Evolutionary conservation across 1,284 basidiomycete genomes (phyloP), one percentile per base, ranked within the genome.

Genomic region (Sporisorium sorghi): DNA sequence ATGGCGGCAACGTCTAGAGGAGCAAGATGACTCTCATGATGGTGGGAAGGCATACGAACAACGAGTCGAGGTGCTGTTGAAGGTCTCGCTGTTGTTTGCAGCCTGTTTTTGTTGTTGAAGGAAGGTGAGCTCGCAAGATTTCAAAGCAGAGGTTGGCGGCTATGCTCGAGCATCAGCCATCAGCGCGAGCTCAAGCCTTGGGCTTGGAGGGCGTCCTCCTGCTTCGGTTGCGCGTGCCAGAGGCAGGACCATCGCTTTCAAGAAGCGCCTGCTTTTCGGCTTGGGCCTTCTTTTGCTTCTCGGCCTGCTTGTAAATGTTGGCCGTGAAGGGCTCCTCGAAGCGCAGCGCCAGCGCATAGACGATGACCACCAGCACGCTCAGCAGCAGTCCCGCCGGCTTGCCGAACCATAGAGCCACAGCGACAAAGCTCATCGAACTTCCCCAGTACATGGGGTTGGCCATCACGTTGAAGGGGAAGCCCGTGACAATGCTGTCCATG

Each of bases 381-480:
- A 84, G 72, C 57, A 83, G 9, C 37, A 84, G 64, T 19, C 82
- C 82, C 7, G 82, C 80, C 4, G 82, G 82, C 65, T 82, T 83
- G 53, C 68, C 82, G 55, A 78, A 82, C 82, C 82, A 84, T 24
- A 84, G 77, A 0, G 82, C 78, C 15, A 82, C 80, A 32, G 75
- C 81, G 32, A 76, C 68, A 63, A 84, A 84, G 78, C 76, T 80
- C 77, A 77, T 73, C 51, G 62, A 73, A 73, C 80, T 82, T n/a
- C 84, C 84, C 63, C 67, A 70, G 75, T 98, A 98, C 96, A 98
- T 98, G 0, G 96, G 96, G 86, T 97, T 91, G 44, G 90, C 88
- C 64, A 96, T 88, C 53, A 97, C 89, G 83, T 96, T 97, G 88
- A 98, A 99, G 0, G 96, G 96, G 87, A 99, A 99, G 21, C 92